Evolutionary conservation across 2,329 filamentous ascomycete genomes (phyloP), one percentile per base, ranked within the genome.

Genomic region (Aspergillus sp.): DNA sequence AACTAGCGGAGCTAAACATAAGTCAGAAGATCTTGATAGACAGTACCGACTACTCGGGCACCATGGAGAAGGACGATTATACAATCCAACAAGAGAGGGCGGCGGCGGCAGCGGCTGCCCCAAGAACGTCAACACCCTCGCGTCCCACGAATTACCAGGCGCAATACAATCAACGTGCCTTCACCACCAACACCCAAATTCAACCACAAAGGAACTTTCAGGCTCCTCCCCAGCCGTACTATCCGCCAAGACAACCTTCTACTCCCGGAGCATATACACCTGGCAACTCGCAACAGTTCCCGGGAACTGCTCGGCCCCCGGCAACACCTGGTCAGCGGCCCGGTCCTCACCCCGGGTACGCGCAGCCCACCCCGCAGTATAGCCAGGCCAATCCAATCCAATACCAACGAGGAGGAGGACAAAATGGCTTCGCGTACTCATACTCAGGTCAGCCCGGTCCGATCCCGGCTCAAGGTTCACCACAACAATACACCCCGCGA

Each of bases 11-110:
- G 61, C 81, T 97, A 52, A 89, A 91, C 64, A 90, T 96, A 72
- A 94, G 89, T 78, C 91, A 88, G 50, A 92, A 88, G 72, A 85
- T 97, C 22, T 80, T 92, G 62, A 82, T 96, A 51, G 87, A 91
- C 63, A 87, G 85, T 7, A 87, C 89, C 55, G 87, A 92, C 70
- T 91, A 91, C 74, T 86, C 85, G 65, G 93, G 93, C 4, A 87
- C 90, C 4, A 89, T 96, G 86, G 92, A 96, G 68, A 91, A 94
- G 69, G 92, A 96, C 68, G 90, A 92, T 66, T 83, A 83, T 45
- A 85, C 84, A 46, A 74, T 83, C 34, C 84, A 86, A 57, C 77
- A 79, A 64, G 77, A 78, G 62, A 77, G 79, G 49, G 68, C 72
- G 19, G 70, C 75, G 13, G 73, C 71, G 47, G 64, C 73, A 31